These are phyloP conservation scores for Lactarius indigo DNA, from an alignment of 768 basidiomycete genomes.

Conservation along the genomic window DNA sequence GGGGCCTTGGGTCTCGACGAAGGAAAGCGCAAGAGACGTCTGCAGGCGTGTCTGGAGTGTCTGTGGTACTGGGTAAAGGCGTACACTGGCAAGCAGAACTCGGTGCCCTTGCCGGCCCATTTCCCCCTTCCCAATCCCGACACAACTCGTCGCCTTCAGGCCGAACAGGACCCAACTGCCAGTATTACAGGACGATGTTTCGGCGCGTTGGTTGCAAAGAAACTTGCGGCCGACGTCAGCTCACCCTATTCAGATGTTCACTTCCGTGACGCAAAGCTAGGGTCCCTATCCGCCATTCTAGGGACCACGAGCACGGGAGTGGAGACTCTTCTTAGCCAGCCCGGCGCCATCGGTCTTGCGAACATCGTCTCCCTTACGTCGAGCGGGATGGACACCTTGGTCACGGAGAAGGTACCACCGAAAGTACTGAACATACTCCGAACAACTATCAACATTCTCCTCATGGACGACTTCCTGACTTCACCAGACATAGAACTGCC, in stretches of 20 bases:
- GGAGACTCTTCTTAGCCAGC: not conserved
- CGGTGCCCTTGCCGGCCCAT: not conserved
- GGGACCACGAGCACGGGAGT: not conserved
- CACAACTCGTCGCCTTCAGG: not conserved
- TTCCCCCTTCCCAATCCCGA: not conserved
- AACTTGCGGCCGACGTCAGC: not conserved
- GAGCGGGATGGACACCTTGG: not conserved
- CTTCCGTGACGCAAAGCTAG: not conserved
- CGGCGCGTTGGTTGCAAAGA: not conserved
- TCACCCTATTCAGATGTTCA: no score
- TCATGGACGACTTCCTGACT: not conserved
- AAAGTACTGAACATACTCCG: not conserved
- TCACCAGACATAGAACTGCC: not conserved
- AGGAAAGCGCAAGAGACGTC: not conserved
- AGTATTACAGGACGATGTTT: not conserved
- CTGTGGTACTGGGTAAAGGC: not conserved
- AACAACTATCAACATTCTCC: not conserved
- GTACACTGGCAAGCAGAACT: not conserved
- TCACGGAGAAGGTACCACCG: not conserved
- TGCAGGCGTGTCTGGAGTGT: not conserved
- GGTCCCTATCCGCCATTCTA: not conserved
- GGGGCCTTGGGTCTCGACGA: not conserved
- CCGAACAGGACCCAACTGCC: not conserved
- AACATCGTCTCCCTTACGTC: not conserved
- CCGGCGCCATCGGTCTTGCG: not conserved